Conservation (phyloP, 1,284 basidiomycete species). For the Fistulinella cinereoalba region DNA sequence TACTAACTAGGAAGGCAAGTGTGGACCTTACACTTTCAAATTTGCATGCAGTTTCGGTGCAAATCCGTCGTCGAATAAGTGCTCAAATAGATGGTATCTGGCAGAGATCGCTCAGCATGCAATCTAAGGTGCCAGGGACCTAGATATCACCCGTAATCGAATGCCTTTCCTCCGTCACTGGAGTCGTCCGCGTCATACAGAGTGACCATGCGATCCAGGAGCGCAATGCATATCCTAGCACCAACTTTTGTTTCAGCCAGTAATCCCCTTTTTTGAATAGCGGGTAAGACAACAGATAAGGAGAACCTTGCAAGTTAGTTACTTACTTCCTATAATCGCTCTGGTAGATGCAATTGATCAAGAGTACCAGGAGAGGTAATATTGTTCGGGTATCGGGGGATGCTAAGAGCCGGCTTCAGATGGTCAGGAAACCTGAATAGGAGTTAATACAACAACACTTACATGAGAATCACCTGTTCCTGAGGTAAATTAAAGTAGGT, state of each 20-base stretch:
- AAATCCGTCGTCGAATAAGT: constrained; percentile 50
- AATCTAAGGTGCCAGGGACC: neutral
- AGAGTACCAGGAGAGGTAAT: constrained; percentile 63
- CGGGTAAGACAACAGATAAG: constrained; percentile 1
- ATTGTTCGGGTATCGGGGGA: constrained; percentile 64
- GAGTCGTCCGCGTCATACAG: constrained; percentile 65
- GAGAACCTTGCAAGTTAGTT: neutral
- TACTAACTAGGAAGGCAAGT: neutral
- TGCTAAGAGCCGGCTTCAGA: constrained; percentile 64
- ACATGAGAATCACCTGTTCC: constrained; percentile 76
- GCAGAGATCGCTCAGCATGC: constrained; percentile 5
- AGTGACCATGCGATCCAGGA: constrained; percentile 66
- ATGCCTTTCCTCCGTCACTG: constrained; percentile 59
- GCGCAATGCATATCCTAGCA: constrained; percentile 54
- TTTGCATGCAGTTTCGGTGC: constrained; percentile 49
- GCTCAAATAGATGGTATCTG: constrained; percentile 57
- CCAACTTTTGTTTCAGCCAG: constrained; percentile 53
- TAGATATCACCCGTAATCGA: constrained; percentile 64
- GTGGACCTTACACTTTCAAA: constrained; percentile 46
- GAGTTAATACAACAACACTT: constrained; percentile 25
- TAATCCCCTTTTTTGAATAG: constrained; percentile 40
- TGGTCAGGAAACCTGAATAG: constrained; percentile 11
- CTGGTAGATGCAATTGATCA: constrained; percentile 67
- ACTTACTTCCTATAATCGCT: constrained; percentile 58
- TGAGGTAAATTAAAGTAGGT: constrained; percentile 64